Conservation (phyloP, 768 basidiomycete species). For the Lyophyllum shimeji region DNA sequence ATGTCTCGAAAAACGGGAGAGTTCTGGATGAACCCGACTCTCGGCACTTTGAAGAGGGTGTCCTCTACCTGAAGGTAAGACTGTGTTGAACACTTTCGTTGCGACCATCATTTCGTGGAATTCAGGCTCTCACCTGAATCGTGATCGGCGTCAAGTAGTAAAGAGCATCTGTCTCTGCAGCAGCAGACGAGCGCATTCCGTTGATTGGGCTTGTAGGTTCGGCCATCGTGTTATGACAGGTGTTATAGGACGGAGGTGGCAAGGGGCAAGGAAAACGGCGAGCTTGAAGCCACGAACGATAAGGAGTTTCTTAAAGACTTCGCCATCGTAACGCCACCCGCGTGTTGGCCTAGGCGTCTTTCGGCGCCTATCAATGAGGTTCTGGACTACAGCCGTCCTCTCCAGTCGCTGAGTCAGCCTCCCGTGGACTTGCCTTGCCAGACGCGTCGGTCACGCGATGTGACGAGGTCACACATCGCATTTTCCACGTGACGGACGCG, state of each 20-base stretch:
- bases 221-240: background rate
- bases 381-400: background rate
- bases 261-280: too few species aligned
- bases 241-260: background rate
- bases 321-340: background rate
- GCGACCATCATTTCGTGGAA: background rate
- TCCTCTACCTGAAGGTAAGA: slow-evolving; percentile 15
- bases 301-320: background rate
- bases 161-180: slow-evolving; percentile 7
- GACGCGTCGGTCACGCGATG: background rate
- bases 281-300: too few species aligned
- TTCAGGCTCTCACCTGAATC: slow-evolving; percentile 3
- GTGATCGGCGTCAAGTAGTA: slow-evolving; percentile 12
- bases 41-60: slow-evolving; percentile 18
- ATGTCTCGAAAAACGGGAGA: slow-evolving; percentile 15
- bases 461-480: slow-evolving; percentile 7
- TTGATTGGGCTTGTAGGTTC: background rate
- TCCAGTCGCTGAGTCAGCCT: too few species aligned
- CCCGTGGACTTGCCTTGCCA: background rate
- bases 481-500: slow-evolving; percentile 16
- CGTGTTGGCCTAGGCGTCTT: background rate
- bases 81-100: background rate
- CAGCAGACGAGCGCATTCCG: background rate
- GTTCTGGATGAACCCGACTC: slow-evolving; percentile 6
- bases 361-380: background rate